A percentile compares a stretch with the other conserved stretches of the same genome.
Conservation (phyloP, 169 alveolate species). For the Theileria parva region DNA sequence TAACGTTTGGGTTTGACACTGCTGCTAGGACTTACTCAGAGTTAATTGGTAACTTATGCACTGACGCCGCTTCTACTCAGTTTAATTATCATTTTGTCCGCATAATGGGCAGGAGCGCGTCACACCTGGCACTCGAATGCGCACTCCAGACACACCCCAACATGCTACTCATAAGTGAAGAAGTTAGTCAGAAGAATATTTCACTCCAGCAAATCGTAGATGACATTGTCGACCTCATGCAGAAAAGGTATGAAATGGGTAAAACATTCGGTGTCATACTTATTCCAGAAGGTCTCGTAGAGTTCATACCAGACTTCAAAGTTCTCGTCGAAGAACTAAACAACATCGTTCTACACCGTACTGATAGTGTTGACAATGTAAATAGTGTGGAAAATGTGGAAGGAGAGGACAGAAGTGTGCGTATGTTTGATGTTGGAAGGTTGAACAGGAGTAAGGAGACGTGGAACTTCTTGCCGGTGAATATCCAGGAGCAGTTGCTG, state of each 20-base stretch:
- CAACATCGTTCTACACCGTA: constrained; percentile 72
- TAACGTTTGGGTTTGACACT: constrained; percentile 98
- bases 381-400: background rate
- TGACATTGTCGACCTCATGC: constrained; percentile 88
- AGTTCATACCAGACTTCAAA: constrained; percentile 93
- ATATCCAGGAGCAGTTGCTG: constrained; percentile 91
- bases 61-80: constrained; percentile 89
- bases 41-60: constrained; percentile 90
- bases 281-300: constrained; percentile 97
- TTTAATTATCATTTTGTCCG: constrained; percentile 94
- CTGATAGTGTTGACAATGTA: constrained; percentile 19
- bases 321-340: constrained; percentile 90
- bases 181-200: constrained; percentile 84
- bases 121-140: constrained; percentile 95
- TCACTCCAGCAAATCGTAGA: constrained; percentile 86
- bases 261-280: constrained; percentile 93
- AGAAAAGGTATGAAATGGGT: constrained; percentile 85
- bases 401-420: background rate
- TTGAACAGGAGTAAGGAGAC: constrained; percentile 71
- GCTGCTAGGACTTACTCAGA: constrained; percentile 96
- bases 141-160: constrained; percentile 95
- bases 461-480: constrained; percentile 88
- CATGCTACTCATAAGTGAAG: constrained; percentile 93
- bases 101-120: constrained; percentile 98
- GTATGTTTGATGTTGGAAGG: constrained; percentile 46